phyloP scores from a whole-genome alignment of 495 filamentous ascomycete species.

The Neurospora sp. region DNA sequence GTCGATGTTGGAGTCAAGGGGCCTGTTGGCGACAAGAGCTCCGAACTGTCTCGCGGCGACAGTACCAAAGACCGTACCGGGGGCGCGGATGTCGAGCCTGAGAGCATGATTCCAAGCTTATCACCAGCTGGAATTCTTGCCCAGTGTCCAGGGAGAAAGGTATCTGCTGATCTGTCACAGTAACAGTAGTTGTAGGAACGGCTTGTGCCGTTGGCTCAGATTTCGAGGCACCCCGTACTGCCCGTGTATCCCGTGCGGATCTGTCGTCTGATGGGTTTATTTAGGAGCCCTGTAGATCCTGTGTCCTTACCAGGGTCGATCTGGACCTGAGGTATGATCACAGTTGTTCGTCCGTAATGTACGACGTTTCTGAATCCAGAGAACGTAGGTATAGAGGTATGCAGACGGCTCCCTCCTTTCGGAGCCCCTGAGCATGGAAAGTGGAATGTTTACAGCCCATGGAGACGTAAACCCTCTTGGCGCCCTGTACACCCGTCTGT shows the following conservation, averaged over 20 bases:
- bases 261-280: neutral
- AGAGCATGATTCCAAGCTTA: neutral
- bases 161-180: neutral
- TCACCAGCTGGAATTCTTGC: neutral
- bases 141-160: neutral
- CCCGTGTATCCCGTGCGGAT: neutral
- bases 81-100: neutral
- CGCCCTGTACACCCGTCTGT: neutral
- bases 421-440: neutral
- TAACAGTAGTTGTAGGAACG: neutral
- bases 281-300: neutral
- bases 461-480: too few species aligned
- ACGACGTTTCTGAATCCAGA: neutral
- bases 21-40: slow-evolving; percentile 9
- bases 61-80: neutral
- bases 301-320: neutral
- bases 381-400: neutral
- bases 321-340: neutral
- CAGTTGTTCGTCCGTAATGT: neutral
- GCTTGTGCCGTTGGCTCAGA: neutral
- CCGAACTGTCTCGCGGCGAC: slow-evolving; percentile 2
- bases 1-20: slow-evolving; percentile 4
- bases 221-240: neutral
- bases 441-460: neutral
- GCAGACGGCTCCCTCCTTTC: neutral